phyloP scores from a whole-genome alignment of 2,329 filamentous ascomycete species.

The Monilinia aucupariae region DNA sequence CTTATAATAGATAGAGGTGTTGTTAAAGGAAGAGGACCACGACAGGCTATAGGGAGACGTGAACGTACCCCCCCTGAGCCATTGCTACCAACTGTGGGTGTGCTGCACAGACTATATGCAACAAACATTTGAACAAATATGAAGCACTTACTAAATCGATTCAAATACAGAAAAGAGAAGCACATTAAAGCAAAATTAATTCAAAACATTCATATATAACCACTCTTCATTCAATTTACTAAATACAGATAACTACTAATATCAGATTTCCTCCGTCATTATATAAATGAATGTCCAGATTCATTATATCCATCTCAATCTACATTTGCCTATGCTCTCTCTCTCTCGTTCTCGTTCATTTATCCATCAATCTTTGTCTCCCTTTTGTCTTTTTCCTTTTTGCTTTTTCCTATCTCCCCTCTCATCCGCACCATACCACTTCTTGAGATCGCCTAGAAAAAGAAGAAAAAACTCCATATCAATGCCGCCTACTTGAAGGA shows the following conservation, averaged over 20 bases:
- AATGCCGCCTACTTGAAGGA: background rate
- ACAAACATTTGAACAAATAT: background rate
- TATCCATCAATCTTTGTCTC: background rate
- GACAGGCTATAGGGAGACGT: background rate
- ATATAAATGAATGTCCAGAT: background rate
- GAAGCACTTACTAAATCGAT: background rate
- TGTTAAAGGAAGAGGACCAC: too few species aligned
- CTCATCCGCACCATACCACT: background rate
- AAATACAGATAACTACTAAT: background rate
- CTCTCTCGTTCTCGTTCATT: background rate
- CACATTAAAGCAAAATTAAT: background rate
- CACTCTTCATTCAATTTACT: background rate
- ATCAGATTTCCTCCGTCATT: conserved; percentile 1
- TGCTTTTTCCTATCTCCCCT: background rate
- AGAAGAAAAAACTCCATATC: background rate
- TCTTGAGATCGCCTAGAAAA: background rate
- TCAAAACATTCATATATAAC: background rate
- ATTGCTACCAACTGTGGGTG: background rate
- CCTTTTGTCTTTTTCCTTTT: background rate
- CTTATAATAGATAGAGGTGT: too few species aligned
- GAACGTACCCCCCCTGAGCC: too few species aligned
- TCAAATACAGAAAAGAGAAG: background rate
- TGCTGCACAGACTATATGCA: background rate
- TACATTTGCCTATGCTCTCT: background rate
- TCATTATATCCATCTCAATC: background rate